phyloP scores from a whole-genome alignment of 2,329 filamentous ascomycete species.

The Aspergillus puulaauensis region DNA sequence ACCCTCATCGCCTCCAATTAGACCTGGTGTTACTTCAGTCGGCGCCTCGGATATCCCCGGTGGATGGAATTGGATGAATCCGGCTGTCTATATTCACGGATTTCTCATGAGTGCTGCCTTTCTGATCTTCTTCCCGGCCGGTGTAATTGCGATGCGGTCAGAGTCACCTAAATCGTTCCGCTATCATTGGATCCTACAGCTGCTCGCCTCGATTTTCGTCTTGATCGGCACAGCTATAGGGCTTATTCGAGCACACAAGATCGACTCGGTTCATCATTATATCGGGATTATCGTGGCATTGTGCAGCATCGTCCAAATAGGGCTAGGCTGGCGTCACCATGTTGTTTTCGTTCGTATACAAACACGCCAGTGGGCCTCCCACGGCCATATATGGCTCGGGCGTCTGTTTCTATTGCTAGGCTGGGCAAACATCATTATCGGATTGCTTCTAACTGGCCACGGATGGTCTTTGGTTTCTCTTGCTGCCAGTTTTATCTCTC shows the following conservation, averaged over 20 bases:
- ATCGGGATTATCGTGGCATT: slow-evolving; percentile 5
- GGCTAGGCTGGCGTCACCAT: slow-evolving; percentile 12
- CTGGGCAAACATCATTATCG: slow-evolving; percentile 12
- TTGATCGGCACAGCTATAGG: slow-evolving; percentile 1
- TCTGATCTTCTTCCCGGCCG: slow-evolving; percentile 5
- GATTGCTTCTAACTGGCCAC: slow-evolving; percentile 1
- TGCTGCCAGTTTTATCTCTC: not conserved
- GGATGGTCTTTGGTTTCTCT: not conserved
- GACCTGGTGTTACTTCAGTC: not conserved
- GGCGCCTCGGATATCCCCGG: slow-evolving; percentile 3
- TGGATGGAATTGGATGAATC: not conserved
- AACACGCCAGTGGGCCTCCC: slow-evolving; percentile 9
- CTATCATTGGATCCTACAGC: slow-evolving; percentile 12
- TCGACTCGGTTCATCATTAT: slow-evolving; percentile 3
- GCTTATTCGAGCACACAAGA: not conserved
- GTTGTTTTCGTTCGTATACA: slow-evolving; percentile 8
- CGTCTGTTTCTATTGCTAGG: slow-evolving; percentile 7
- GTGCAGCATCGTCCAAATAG: not conserved
- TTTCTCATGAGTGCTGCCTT: slow-evolving; percentile 9
- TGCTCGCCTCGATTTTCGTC: not conserved
- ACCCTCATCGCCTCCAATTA: slow-evolving; percentile 2
- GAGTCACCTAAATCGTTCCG: slow-evolving; percentile 2
- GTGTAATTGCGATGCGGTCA: slow-evolving; percentile 11
- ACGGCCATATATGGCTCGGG: slow-evolving; percentile 11
- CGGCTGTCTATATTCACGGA: slow-evolving; percentile 2